Percentiles rank a stretch among this genome's conserved stretches.
These are phyloP conservation scores for Hymenoscyphus scutula DNA, from an alignment of 2,329 filamentous ascomycete species.

Conservation along the genomic window DNA sequence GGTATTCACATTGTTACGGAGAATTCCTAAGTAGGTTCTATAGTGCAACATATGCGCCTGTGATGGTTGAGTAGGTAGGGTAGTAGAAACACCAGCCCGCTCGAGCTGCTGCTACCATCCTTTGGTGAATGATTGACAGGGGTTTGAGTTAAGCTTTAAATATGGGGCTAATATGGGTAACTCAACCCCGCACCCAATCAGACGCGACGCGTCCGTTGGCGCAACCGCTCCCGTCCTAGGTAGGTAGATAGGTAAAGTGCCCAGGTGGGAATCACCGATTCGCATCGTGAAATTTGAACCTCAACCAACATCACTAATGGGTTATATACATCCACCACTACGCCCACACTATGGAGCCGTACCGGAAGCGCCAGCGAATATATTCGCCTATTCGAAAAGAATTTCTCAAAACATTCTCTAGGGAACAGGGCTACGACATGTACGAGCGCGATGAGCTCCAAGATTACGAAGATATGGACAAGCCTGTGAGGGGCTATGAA, in stretches of 20 bases:
- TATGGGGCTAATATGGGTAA: no score
- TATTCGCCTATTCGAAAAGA: slow-evolving; percentile 37
- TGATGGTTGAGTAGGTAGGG: not conserved
- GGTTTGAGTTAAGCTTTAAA: slow-evolving; percentile 11
- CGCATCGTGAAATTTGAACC: not conserved
- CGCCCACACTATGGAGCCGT: slow-evolving; percentile 51
- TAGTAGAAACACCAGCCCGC: not conserved
- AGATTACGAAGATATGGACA: slow-evolving; percentile 11
- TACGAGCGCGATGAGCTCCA: slow-evolving; percentile 9
- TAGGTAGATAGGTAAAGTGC: no score
- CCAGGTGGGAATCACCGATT: not conserved
- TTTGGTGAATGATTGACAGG: not conserved
- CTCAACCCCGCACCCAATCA: slow-evolving; percentile 10
- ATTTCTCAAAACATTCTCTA: slow-evolving; percentile 21
- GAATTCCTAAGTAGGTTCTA: not conserved
- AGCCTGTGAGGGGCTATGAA: not conserved
- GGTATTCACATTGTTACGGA: slow-evolving; percentile 1
- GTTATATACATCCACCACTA: slow-evolving; percentile 6
- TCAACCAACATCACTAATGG: not conserved
- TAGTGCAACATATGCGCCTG: not conserved
- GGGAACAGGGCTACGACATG: slow-evolving; percentile 22
- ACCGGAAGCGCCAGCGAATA: slow-evolving; percentile 60
- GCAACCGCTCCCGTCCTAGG: not conserved
- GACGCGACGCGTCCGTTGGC: not conserved
- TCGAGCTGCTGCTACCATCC: not conserved